Evolutionary conservation across 768 basidiomycete species (phyloP).

Genomic region (Lactarius quietus): DNA sequence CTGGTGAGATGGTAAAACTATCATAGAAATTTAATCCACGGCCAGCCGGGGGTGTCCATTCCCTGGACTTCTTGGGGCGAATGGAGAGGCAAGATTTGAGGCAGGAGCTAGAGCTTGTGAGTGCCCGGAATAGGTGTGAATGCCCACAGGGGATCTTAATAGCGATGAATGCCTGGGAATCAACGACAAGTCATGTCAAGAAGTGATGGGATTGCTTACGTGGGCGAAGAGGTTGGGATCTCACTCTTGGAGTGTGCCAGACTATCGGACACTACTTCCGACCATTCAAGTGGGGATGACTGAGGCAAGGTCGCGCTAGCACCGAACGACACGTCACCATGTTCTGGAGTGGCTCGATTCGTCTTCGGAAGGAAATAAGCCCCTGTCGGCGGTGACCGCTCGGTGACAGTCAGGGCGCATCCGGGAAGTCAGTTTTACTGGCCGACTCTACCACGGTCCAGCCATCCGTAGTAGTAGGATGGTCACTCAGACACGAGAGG

Average conservation of each 20-base stretch:
- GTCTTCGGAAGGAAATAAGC: background rate
- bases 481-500: conserved; percentile 7
- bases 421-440: background rate
- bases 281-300: conserved; percentile 2
- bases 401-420: background rate
- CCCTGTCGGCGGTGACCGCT: background rate
- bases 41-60: conserved; percentile 43
- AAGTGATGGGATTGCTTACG: conserved; percentile 3
- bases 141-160: conserved; percentile 3
- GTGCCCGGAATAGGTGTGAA: background rate
- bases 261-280: conserved; percentile 3
- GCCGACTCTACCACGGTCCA: conserved; percentile 18
- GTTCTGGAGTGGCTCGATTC: background rate
- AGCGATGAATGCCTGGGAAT: background rate
- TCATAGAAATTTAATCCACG: conserved; percentile 49
- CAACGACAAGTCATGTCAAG: background rate
- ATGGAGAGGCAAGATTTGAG: conserved; percentile 24
- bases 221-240: background rate
- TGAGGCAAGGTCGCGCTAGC: background rate
- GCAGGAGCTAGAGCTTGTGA: background rate
- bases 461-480: conserved; percentile 2
- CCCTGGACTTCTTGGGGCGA: conserved; percentile 29
- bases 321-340: background rate
- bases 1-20: conserved; percentile 43
- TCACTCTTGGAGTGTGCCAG: background rate